phyloP scores from a whole-genome alignment of 305 asterid genomes.

The Fraxinus paxiana region DNA sequence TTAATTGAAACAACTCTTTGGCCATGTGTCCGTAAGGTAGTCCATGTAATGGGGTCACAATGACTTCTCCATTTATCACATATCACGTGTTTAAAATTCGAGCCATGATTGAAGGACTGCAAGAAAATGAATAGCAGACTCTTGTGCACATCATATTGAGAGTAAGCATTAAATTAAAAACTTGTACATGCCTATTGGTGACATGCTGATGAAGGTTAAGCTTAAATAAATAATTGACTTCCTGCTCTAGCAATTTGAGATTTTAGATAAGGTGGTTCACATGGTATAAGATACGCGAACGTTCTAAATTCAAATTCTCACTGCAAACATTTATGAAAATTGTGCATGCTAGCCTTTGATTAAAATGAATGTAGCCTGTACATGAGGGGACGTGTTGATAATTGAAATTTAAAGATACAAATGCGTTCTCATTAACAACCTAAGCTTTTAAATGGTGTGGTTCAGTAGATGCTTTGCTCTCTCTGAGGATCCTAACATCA shows the following conservation, averaged over 20 bases:
- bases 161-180: neutral
- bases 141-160: neutral
- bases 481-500: neutral
- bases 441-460: neutral
- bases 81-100: neutral
- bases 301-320: neutral
- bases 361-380: neutral
- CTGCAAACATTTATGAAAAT: neutral
- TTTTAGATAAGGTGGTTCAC: slow-evolving; percentile 1
- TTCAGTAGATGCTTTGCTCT: slow-evolving; percentile 6
- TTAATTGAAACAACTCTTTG: neutral
- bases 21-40: neutral
- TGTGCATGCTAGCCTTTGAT: neutral
- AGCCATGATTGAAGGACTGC: neutral
- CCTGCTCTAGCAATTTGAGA: neutral
- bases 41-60: neutral
- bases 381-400: neutral
- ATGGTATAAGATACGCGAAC: neutral
- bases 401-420: neutral
- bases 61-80: neutral
- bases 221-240: neutral
- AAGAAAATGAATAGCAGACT: neutral
- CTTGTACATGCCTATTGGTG: neutral
- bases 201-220: neutral
- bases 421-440: neutral